Base-by-base conservation (phyloP, 305 asterid species). In the Ajuga reptans region DNA sequence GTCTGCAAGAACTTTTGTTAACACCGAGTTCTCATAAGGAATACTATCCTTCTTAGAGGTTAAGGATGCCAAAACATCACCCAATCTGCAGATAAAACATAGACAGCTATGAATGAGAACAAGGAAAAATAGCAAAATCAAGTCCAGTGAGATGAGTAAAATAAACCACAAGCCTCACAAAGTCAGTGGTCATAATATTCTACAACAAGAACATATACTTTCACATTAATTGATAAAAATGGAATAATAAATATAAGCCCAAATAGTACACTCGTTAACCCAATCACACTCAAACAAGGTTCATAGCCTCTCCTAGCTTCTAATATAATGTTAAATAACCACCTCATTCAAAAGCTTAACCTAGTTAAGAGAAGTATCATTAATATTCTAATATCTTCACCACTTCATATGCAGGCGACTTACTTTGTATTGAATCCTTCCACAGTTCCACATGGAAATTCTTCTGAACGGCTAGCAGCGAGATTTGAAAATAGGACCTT, bases 41-140 rank as follows among this genome's bases (percentile, higher is more conserved):
- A 89, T 82, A 59, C 57, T 68, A 68, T 92, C 95, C 71, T 89
- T 89, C 84, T 82, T 82, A 43, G 96, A 84, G 47, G 89, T 81
- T 78, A 89, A 75, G 79, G 96, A 86, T 67, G 89, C 83, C 88
- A 92, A 76, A 75, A 92, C 98, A 85, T 92, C 96, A 75, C 96
- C 96, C 84, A 92, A 80, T 78, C 98, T 92, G 91, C 84, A 86
- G 69, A 78, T 16, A 72, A 74, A 73, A 69, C 57, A 78, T 62
- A 34, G 59, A 75, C 56, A 17, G 45, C 39, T 39, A 69, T 16
- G 12, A 66, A 76, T 52, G 56, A 50, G 34, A 72, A 43, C 45
- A 33, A 72, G 55, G 63, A 75, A 63, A 14, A 31, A 70, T 33
- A 59, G 36, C 24, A 65, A 37, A 71, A 67, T 39, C 12, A 82